Evolutionary conservation across 192 early-diverging fungal species (phyloP).

Genomic region (Jimgerdemannia flammicorona): DNA sequence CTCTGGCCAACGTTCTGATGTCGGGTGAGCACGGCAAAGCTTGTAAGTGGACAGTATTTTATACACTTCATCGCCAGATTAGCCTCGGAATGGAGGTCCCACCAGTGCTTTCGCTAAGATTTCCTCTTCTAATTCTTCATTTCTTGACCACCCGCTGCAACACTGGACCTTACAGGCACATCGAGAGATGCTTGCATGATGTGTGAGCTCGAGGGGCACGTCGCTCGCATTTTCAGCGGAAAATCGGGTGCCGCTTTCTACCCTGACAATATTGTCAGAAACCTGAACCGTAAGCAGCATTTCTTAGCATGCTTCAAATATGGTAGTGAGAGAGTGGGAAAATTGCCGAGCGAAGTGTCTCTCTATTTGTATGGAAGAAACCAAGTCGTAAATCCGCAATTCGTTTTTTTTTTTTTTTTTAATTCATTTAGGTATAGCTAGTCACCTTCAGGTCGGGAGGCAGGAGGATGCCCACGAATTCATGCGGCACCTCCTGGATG

Average conservation of each 20-base stretch:
- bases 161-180: constrained; percentile 34
- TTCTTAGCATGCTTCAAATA: not conserved
- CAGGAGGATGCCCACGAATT: constrained; percentile 95
- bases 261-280: constrained; percentile 61
- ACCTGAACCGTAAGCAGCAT: constrained; percentile 51
- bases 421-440: constrained; percentile 54
- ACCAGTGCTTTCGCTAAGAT: not conserved
- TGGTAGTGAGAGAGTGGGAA: no score
- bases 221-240: constrained; percentile 46
- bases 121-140: not conserved
- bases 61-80: no score
- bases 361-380: no score
- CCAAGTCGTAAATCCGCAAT: no score
- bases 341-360: no score
- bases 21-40: constrained; percentile 50
- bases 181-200: constrained; percentile 66
- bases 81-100: not conserved
- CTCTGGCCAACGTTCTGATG: constrained; percentile 65
- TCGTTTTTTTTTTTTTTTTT: not conserved
- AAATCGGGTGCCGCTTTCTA: constrained; percentile 44
- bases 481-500: constrained; percentile 61
- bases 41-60: constrained; percentile 41
- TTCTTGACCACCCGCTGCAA: not conserved
- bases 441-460: constrained; percentile 71
- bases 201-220: constrained; percentile 70